Evolutionary conservation across 2,329 filamentous ascomycete genomes (phyloP).

Genomic region (Scytalidium sp.): DNA sequence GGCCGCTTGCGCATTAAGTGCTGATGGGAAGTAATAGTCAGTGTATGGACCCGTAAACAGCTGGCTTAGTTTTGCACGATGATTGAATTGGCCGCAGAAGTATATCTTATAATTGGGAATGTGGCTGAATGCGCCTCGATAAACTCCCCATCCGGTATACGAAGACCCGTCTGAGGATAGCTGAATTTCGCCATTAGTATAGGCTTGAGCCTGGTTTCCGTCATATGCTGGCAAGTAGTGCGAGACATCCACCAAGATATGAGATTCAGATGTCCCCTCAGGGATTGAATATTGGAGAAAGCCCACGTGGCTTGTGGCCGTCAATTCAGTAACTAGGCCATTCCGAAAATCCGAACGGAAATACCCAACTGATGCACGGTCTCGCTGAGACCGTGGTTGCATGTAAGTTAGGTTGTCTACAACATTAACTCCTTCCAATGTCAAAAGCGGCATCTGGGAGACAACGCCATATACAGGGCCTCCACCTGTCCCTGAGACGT

Average conservation of each 20-base stretch:
- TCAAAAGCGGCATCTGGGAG: slow-evolving; percentile 54
- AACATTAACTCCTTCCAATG: slow-evolving; percentile 49
- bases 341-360: slow-evolving; percentile 55
- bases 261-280: slow-evolving; percentile 23
- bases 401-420: slow-evolving; percentile 53
- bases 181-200: slow-evolving; percentile 56
- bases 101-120: slow-evolving; percentile 61
- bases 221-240: slow-evolving; percentile 63
- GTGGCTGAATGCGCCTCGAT: slow-evolving; percentile 66
- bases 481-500: slow-evolving; percentile 66
- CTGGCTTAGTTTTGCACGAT: slow-evolving; percentile 34
- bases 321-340: slow-evolving; percentile 55
- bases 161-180: slow-evolving; percentile 45
- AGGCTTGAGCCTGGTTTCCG: slow-evolving; percentile 59
- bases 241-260: slow-evolving; percentile 58
- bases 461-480: slow-evolving; percentile 69
- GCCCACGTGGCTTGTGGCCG: slow-evolving; percentile 53
- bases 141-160: slow-evolving; percentile 61
- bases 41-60: slow-evolving; percentile 43
- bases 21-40: slow-evolving; percentile 36
- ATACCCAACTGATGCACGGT: slow-evolving; percentile 56
- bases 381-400: slow-evolving; percentile 45
- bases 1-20: slow-evolving; percentile 30
- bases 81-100: slow-evolving; percentile 61
- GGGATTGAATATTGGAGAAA: slow-evolving; percentile 62